Base-by-base conservation (phyloP, 345 rosid species). In the Salix purpurea region DNA sequence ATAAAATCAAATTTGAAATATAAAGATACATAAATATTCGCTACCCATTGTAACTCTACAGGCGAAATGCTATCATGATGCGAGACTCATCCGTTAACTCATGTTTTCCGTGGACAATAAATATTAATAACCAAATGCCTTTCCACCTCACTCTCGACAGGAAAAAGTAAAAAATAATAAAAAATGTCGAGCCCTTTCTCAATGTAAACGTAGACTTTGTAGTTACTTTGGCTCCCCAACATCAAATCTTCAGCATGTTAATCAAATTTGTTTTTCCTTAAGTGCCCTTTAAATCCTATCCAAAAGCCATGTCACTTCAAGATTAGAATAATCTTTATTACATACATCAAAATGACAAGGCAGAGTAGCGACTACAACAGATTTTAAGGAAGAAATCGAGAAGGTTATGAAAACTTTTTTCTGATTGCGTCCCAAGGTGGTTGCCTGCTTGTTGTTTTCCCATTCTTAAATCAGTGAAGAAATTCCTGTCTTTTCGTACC, bases 141-240 rank as follows among this genome's bases (percentile, higher is more conserved):
- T 78, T 78, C 76, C 76, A 64, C 6, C 71, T 65, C 76, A 66
- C 23, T 39, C 30, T 54, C 68, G 8, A 58, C 23, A 73, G 39
- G 62, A 77, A 71, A 50, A 65, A 24, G 37, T 3, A 19, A 21
- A 24, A 56, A 40, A 2, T 34, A 34, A 34, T 34, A 40, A 19
- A 16, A 44, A 39, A 28, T 34, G 73, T 73, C 69, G 26, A 58
- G 9, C 37, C 58, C 62, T 78, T 68, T 28, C 69, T 73, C 54
- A 74, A 44, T 73, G 39, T 21, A 42, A 60, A 64, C 9, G 54
- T 21, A 36, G 74, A 60, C 73, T 61, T 68, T 61, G 16, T 46
- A 60, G 61, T 78, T 61, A 78, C 76, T 78, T 78, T 61, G 15
- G 74, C 67, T 40, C 13, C 65, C 82, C 75, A 62, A 74, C 82